phyloP scores from a whole-genome alignment of 768 basidiomycete species.

The Mrakia gelida region DNA sequence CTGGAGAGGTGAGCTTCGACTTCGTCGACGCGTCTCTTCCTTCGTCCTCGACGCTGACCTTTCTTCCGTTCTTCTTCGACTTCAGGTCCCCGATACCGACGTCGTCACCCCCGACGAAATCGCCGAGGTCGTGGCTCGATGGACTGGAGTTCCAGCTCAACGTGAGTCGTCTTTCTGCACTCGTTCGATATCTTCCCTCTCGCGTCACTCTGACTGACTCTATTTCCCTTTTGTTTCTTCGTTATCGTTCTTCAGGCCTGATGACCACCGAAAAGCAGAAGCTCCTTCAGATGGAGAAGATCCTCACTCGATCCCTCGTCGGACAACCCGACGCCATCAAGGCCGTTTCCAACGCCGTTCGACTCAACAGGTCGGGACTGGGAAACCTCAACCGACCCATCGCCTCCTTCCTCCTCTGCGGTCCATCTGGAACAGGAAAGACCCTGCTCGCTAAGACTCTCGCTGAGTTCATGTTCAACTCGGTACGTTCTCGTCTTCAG shows the following conservation, averaged over 20 bases:
- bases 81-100: slow-evolving; percentile 48
- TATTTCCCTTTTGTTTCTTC: background rate
- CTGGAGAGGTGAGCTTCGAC: slow-evolving; percentile 36
- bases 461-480: slow-evolving; percentile 46
- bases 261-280: slow-evolving; percentile 35
- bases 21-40: background rate
- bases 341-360: slow-evolving; percentile 46
- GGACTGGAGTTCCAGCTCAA: slow-evolving; percentile 83
- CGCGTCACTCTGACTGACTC: background rate
- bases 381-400: slow-evolving; percentile 45
- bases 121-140: slow-evolving; percentile 86
- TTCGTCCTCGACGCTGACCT: background rate
- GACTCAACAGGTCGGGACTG: slow-evolving; percentile 44
- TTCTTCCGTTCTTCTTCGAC: background rate
- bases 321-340: slow-evolving; percentile 40
- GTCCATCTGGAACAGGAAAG: slow-evolving; percentile 46
- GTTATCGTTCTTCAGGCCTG: background rate
- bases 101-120: slow-evolving; percentile 83
- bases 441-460: slow-evolving; percentile 46
- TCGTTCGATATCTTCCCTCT: background rate
- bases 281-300: slow-evolving; percentile 44
- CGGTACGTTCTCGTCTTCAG: slow-evolving; percentile 16
- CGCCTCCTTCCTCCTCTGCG: slow-evolving; percentile 44
- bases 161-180: slow-evolving; percentile 43
- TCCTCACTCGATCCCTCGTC: slow-evolving; percentile 38